Evolutionary conservation across 192 early-diverging fungal species (phyloP), one percentile per base, ranked within the genome.

Genomic region (Rhizoclosmatium sp.): DNA sequence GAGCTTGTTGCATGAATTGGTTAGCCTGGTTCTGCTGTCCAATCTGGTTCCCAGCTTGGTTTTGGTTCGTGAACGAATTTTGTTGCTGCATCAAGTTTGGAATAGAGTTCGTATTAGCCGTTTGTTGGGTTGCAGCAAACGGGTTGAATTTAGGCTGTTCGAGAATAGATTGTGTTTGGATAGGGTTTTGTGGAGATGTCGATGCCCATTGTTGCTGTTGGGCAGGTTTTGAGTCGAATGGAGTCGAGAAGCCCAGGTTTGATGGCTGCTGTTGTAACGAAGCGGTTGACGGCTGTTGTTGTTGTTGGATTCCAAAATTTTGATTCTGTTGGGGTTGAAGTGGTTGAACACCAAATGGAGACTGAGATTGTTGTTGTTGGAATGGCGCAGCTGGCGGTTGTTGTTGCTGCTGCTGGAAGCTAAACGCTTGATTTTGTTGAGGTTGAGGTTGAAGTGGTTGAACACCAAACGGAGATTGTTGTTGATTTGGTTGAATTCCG

Each of bases 311-410:
- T 54, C 51, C 51, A 54, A 12, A 54, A 54, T 54, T 16, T 16
- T 54, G 49, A 14, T 51, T n/a, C n/a, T 51, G 51, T 54, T 54
- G 51, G 5, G 51, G 51, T 54, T 54, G 51, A 54, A 16, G 51
- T 16, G 5, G 51, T 12, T 12, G 51, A 54, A 54, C 51, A 54
- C 51, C 16, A 12, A 16, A 54, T 1, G 65, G 31, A 31, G 19
- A 31, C 23, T 83, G 80, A 44, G 47, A 21, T 23, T 58, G 81
- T 44, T 82, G 84, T 47, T 81, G 80, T 48, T 82, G 83, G 2
- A 51, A 47, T 58, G 65, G 80, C 76, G 61, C 47, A 76, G 73
- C 49, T 79, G 80, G 67, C 42, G 70, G 79, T 41, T 75, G 59
- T 12, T 44, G 42, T 45, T 75, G 72, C 4, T 44, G 39, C 9